phyloP scores from a whole-genome alignment of 2,329 filamentous ascomycete species.

The Trichoderma endophyticum region DNA sequence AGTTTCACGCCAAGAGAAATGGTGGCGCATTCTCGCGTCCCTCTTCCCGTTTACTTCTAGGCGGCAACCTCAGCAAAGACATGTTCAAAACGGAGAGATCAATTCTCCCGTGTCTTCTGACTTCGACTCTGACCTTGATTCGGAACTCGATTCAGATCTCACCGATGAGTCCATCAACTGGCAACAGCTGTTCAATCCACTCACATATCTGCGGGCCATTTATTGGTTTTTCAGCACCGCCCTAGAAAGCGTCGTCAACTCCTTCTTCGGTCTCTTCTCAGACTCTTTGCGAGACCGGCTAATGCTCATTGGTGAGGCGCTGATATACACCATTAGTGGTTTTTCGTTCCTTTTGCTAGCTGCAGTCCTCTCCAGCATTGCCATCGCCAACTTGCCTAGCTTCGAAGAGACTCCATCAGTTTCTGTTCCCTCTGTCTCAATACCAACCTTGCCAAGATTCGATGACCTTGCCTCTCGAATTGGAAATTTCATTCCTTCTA shows the following conservation, averaged over 20 bases:
- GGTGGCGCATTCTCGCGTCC: conserved; percentile 25
- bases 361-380: neutral
- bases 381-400: conserved; percentile 2
- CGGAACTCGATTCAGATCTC: conserved; percentile 20
- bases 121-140: conserved; percentile 9
- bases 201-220: conserved; percentile 30
- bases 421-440: neutral
- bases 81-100: neutral
- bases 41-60: neutral
- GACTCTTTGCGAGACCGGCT: conserved; percentile 17
- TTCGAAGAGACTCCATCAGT: neutral
- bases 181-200: conserved; percentile 30
- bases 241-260: conserved; percentile 23
- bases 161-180: conserved; percentile 24
- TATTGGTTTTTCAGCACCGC: conserved; percentile 25
- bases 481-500: conserved; percentile 25
- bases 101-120: neutral
- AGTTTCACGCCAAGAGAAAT: conserved; percentile 5
- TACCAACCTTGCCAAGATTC: neutral
- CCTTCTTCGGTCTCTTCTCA: conserved; percentile 20
- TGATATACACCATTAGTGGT: neutral
- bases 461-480: neutral
- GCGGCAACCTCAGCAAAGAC: neutral
- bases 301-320: neutral
- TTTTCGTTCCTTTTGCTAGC: neutral